Conservation (phyloP, 805 yeast species). For the Naumovozyma baii region DNA sequence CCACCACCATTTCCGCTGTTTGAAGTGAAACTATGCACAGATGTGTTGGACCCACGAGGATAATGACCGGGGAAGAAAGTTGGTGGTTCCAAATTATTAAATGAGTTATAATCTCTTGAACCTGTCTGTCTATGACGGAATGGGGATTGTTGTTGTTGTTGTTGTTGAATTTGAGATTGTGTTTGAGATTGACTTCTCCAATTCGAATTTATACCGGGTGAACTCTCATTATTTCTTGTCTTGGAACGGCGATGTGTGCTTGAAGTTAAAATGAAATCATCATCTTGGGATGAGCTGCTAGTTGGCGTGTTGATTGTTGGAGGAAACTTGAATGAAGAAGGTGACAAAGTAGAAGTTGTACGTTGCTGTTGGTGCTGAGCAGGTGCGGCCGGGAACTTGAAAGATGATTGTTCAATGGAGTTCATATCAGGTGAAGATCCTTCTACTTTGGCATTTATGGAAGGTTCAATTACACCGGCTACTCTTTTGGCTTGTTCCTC, state of each 20-base stretch:
- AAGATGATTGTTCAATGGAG: conserved; percentile 14
- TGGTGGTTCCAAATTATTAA: conserved; percentile 27
- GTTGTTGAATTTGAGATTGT: conserved; percentile 23
- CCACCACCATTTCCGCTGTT: conserved; percentile 32
- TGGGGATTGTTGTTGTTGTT: conserved; percentile 24
- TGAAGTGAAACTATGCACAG: conserved; percentile 41
- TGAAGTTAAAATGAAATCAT: conserved; percentile 23
- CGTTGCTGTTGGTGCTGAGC: conserved; percentile 9
- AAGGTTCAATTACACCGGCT: conserved; percentile 12
- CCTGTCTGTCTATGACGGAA: conserved; percentile 24
- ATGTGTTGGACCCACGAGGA: conserved; percentile 59
- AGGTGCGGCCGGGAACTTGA: conserved; percentile 30
- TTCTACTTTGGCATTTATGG: not conserved
- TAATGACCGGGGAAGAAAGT: conserved; percentile 62
- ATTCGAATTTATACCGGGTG: conserved; percentile 41
- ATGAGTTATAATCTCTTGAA: conserved; percentile 21
- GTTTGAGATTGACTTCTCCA: conserved; percentile 52
- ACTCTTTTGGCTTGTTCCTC: conserved; percentile 67
- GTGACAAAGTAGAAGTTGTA: conserved; percentile 29
- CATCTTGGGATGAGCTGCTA: conserved; percentile 12
- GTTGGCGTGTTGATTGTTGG: conserved; percentile 23
- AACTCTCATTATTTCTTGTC: conserved; percentile 23
- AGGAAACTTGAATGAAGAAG: conserved; percentile 59
- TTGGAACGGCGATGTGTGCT: conserved; percentile 26
- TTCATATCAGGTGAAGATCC: conserved; percentile 4